Evolutionary conservation across 768 basidiomycete species (phyloP), one percentile per base, ranked within the genome.

Genomic region (Dacryopinax primogenitus): DNA sequence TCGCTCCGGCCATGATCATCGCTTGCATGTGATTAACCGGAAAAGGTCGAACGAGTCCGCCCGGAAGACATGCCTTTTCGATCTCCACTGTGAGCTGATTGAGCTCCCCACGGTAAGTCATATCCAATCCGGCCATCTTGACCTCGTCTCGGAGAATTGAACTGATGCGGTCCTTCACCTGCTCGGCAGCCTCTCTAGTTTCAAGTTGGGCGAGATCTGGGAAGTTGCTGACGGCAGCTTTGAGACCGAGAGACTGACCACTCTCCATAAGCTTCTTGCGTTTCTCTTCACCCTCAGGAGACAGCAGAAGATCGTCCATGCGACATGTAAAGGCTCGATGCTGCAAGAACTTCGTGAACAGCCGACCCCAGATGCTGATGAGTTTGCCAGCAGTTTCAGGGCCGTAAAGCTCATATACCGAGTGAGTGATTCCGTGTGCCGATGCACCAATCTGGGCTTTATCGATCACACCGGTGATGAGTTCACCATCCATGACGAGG

Each of bases 1-100:
- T 99, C 45, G 96, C 96, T 69, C 96, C 96, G 35, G 95, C 97
- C 64, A 90, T 83, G 1, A 94, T 97, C 96, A 98, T 98, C 51
- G 88, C 85, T 75, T 98, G 95, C 96, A 98, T 98, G 83, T 98
- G 86, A 77, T 99, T 99, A 72, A 92, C 85, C 41, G 96, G 96
- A 79, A 99, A 99, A 67, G 88, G 86, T 71, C 94, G 91, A 70
- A 92, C 81, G 61, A 99, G 83, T 34, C 88, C 88, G 62, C 82
- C 79, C 13, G 95, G 96, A 70, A 98, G 83, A 72, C 88, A 88
- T 3, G 84, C 82, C 71, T 96, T 88, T 65, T 91, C 90, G 70
- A 97, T 90, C 15, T 90, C 86, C 62, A 90, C 87, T 21, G 92
- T 96, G 65, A 97, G 85, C 73, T 88, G 87, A 44, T 87, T 77